A percentile compares a stretch with the other conserved stretches of the same genome.
Conservation (phyloP, 768 basidiomycete genomes). For the Epithele typhae region DNA sequence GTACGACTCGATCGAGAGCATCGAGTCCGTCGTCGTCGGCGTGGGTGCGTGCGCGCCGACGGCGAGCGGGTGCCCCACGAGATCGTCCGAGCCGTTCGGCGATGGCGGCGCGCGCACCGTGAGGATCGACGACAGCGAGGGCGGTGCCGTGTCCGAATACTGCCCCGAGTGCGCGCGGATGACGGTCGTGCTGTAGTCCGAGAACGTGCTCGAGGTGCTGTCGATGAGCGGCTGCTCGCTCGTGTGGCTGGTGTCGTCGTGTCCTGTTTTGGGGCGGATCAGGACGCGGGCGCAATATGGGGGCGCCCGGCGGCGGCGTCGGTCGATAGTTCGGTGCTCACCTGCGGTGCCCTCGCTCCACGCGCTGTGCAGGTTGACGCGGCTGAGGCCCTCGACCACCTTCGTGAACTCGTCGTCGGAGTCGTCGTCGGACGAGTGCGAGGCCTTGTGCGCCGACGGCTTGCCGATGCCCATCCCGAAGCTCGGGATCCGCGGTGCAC, state of each 20-base stretch:
- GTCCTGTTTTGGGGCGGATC: constrained; percentile 22
- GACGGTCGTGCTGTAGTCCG: constrained; percentile 70
- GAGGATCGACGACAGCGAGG: constrained; percentile 67
- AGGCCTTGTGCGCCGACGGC: constrained; percentile 30
- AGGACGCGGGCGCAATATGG: constrained; percentile 8
- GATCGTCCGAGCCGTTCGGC: constrained; percentile 38
- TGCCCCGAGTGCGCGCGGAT: constrained; percentile 40
- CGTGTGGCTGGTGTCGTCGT: constrained; percentile 30
- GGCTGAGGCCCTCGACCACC: constrained; percentile 50
- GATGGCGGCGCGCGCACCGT: constrained; percentile 59
- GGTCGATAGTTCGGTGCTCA: constrained; percentile 20
- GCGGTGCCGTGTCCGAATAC: constrained; percentile 36
- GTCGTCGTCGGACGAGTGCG: constrained; percentile 42
- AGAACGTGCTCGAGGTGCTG: constrained; percentile 38
- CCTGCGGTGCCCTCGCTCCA: constrained; percentile 43
- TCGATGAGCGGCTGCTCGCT: constrained; percentile 56
- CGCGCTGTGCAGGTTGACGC: constrained; percentile 44
- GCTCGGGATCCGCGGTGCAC: constrained; percentile 78
- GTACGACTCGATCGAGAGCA: constrained; percentile 58
- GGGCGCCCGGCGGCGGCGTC: not conserved
- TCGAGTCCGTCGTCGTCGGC: constrained; percentile 33
- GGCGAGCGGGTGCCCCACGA: constrained; percentile 38
- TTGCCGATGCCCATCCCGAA: constrained; percentile 64
- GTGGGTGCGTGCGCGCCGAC: constrained; percentile 22
- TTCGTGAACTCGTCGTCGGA: constrained; percentile 68